phyloP scores from a whole-genome alignment of 805 yeast genomes.

The Lachancea sp. region DNA sequence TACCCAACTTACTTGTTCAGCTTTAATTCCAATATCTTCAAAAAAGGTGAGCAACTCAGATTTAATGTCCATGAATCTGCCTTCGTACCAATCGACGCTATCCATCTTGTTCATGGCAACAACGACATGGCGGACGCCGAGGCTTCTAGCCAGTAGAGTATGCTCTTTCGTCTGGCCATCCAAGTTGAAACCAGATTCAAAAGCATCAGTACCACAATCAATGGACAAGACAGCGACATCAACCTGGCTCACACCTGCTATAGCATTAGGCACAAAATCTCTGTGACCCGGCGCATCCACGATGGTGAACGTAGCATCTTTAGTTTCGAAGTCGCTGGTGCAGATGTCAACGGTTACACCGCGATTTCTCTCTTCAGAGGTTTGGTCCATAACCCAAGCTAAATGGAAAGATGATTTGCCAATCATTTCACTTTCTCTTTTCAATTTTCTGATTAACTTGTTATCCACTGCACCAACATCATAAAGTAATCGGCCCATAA shows the following conservation, averaged over 20 bases:
- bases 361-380: slow-evolving; percentile 94
- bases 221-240: slow-evolving; percentile 95
- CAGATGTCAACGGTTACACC: slow-evolving; percentile 99
- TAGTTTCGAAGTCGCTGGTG: slow-evolving; percentile 92
- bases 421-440: slow-evolving; percentile 94
- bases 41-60: slow-evolving; percentile 69
- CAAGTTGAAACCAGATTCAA: slow-evolving; percentile 96
- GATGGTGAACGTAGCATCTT: slow-evolving; percentile 88
- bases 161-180: slow-evolving; percentile 99
- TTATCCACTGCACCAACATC: slow-evolving; percentile 95
- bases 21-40: slow-evolving; percentile 73
- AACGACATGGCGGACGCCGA: slow-evolving; percentile 84
- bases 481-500: slow-evolving; percentile 93
- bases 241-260: slow-evolving; percentile 99
- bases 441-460: slow-evolving; percentile 93
- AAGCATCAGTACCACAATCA: slow-evolving; percentile 96
- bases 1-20: slow-evolving; percentile 76
- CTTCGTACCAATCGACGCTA: slow-evolving; percentile 88
- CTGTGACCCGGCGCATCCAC: slow-evolving; percentile 99
- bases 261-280: slow-evolving; percentile 96
- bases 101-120: slow-evolving; percentile 96
- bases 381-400: slow-evolving; percentile 99
- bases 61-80: slow-evolving; percentile 86
- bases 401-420: slow-evolving; percentile 99
- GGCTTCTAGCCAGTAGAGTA: slow-evolving; percentile 90